Evolutionary conservation across 169 alveolate species (phyloP), one percentile per base, ranked within the genome.

Genomic region (Besnoitia besnoiti): DNA sequence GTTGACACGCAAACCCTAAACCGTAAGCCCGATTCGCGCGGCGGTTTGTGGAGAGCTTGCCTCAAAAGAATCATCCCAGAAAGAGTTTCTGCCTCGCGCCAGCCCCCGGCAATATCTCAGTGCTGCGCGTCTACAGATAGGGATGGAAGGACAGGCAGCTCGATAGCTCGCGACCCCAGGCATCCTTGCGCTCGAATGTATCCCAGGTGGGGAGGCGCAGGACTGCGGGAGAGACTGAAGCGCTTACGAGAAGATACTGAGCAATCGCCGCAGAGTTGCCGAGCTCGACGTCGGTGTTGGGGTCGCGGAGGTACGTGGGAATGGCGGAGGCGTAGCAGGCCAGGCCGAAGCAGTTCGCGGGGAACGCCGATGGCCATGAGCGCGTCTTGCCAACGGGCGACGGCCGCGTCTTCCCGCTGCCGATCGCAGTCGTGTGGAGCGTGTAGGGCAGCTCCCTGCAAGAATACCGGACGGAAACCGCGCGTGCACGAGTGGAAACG

Each of bases 361-460:
- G 35, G 33, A 76, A n/a, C 47, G 42, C 50, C 50, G 46, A 35
- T n/a, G 46, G 50, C 46, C 85, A 76, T 27, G 85, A 16, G 42
- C 85, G 85, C 10, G 50, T 76, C 85, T n/a, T 76, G 8, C 55
- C 55, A 16, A 40, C 85, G 30, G 46, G 85, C 3, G 85, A 76
- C 12, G 85, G 77, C 37, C 30, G 30, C 40, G 33, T 61, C 33
- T 27, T 61, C 40, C 77, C 77, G 37, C 77, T 61, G 14, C 77
- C 77, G 14, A 61, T 61, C 37, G 77, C 77, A 8, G 77, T 61
- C 77, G 77, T 61, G 40, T n/a, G 77, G 35, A 61, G 37, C 10
- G 10, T 27, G 77, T 76, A 76, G 50, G 85, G 85, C n/a, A 76
- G 85, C 30, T 76, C 85, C 12, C 77, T 61, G 77, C 77, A 61